Percentiles rank a stretch among this genome's conserved stretches.
Conservation (phyloP, 805 yeast species). For the Kregervanrija delftensis region DNA sequence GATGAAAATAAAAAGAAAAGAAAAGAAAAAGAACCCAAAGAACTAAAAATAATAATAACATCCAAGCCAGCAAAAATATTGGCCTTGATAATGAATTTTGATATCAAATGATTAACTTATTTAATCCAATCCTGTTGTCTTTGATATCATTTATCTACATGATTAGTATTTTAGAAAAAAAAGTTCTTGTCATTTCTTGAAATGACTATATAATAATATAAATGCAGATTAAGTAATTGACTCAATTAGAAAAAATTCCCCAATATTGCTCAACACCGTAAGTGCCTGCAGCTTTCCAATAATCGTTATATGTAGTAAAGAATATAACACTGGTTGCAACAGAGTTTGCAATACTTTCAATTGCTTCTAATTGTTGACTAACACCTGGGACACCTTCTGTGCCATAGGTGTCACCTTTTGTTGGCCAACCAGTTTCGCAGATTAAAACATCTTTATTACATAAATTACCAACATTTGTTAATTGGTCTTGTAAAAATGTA, state of each 20-base stretch:
- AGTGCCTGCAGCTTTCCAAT: slow-evolving; percentile 53
- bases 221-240: background rate
- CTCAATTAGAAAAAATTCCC: slow-evolving; percentile 35
- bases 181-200: no score
- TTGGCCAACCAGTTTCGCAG: slow-evolving; percentile 70
- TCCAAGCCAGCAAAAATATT: no score
- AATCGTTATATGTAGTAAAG: slow-evolving; percentile 57
- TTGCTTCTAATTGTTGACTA: slow-evolving; percentile 44
- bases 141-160: no score
- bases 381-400: slow-evolving; percentile 45
- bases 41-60: no score
- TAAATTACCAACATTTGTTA: slow-evolving; percentile 33
- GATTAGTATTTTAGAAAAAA: no score
- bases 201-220: no score
- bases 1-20: no score
- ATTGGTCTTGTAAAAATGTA: slow-evolving; percentile 42
- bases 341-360: slow-evolving; percentile 39
- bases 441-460: slow-evolving; percentile 51
- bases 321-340: slow-evolving; percentile 45
- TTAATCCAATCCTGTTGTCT: no score
- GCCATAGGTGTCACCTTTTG: slow-evolving; percentile 48
- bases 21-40: no score
- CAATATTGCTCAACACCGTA: slow-evolving; percentile 57
- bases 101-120: no score
- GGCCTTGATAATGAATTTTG: no score